Evolutionary conservation across 192 early-diverging fungal genomes (phyloP), one percentile per base, ranked within the genome.

Genomic region (Coemansia sp.): DNA sequence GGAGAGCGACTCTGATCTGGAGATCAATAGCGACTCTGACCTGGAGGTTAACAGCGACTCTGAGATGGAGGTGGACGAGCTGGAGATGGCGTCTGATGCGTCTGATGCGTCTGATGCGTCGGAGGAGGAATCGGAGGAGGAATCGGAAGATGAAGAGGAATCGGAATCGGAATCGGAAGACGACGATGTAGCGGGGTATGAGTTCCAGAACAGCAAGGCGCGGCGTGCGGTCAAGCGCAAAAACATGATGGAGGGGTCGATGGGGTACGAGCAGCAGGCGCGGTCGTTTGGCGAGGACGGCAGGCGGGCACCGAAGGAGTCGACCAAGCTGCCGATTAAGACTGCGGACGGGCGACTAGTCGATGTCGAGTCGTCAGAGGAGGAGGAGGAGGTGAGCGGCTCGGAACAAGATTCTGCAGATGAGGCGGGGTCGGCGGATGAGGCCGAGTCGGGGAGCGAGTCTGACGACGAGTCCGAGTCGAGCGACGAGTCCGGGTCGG

Each of bases 251-350:
- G 66, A 62, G 39, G 64, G 61, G 38, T 60, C 63, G 21, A 73
- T 73, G 77, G 38, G 59, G 33, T 79, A 79, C 14, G 77, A 79
- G 63, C 66, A 69, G 14, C 41, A 54, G 8, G 25, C 47, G 21
- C 59, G 77, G 21, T 37, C 48, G 4, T 79, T 79, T 60, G 67
- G 54, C 42, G 62, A 69, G 40, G 13, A 37, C 9, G 69, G 61
- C 5, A 1, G 34, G 25, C 73, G 82, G 37, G 78, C 71, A 19
- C 43, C 58, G 27, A 67, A 75, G 39, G 71, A 67, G 27, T 72
- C 67, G 15, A 78, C 60, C 61, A 78, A 66, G 46, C 80, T 85
- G 30, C 82, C 82, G 8, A 85, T 84, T 66, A 81, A 83, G 51
- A 71, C 57, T 0, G 77, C 80, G 1, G 80, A 78, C 22, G 82